Conservation (phyloP, 495 filamentous ascomycete species). For the Aspergillus homomorphus region DNA sequence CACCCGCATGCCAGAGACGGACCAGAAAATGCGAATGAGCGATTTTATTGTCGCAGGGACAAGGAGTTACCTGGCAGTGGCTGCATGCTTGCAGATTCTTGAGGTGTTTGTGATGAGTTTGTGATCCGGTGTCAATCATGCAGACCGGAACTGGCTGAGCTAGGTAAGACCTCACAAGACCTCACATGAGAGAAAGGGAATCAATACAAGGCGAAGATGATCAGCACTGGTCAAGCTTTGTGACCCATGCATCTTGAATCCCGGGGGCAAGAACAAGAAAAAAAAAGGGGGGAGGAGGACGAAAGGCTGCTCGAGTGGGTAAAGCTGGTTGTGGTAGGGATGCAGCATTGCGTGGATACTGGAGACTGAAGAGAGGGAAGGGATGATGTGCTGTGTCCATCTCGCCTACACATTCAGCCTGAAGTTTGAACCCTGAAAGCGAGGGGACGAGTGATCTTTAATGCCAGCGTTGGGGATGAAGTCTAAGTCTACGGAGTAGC, state of each 20-base stretch:
- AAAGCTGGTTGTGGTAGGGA: conserved; percentile 1
- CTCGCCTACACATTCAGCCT: not conserved
- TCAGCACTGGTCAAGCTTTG: conserved; percentile 17
- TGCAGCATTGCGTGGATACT: conserved; percentile 2
- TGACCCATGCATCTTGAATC: conserved; percentile 15
- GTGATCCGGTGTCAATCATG: not conserved
- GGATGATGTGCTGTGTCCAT: conserved; percentile 4
- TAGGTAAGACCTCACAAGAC: not conserved
- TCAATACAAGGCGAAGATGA: conserved; percentile 6
- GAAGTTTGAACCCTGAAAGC: not conserved
- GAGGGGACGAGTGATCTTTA: not conserved
- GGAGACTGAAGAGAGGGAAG: not conserved
- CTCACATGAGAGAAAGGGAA: not conserved
- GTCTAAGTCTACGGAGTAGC: not conserved
- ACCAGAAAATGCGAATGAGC: not conserved
- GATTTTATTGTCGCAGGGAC: not conserved
- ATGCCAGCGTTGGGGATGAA: not conserved
- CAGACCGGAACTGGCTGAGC: not conserved
- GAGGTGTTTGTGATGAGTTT: not conserved
- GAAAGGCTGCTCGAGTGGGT: conserved; percentile 8
- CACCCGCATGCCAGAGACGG: not conserved
- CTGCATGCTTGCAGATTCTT: not conserved
- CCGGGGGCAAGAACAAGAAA: not conserved
- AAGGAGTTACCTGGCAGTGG: not conserved
- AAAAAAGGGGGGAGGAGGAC: not conserved